phyloP scores from a whole-genome alignment of 139 green algal species.

The Tetradesmus obliquus region DNA sequence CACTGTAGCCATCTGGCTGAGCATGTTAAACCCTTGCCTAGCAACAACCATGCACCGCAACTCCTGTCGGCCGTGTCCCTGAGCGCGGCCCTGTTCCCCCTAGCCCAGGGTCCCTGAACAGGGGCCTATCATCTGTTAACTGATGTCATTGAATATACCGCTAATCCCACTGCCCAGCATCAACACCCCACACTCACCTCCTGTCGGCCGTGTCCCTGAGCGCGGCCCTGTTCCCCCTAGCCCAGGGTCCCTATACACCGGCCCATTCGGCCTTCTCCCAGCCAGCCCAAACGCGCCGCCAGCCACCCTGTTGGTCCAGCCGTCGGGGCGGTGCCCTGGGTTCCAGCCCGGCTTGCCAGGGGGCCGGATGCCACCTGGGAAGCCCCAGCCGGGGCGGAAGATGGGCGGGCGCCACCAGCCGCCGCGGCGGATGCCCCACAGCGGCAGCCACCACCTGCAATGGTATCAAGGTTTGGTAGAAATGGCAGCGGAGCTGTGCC shows the following conservation, averaged over 20 bases:
- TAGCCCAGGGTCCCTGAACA: not conserved
- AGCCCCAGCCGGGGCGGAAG: not conserved
- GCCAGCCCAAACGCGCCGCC: not conserved
- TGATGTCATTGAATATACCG: no score
- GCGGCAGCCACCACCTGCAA: not conserved
- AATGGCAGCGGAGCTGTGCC: no score
- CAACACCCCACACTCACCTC: not conserved
- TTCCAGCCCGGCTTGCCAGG: not conserved
- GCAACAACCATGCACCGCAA: no score
- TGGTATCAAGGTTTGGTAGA: no score
- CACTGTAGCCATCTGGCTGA: no score
- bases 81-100: not conserved
- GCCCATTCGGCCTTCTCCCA: not conserved
- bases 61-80: not conserved
- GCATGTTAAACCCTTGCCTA: no score
- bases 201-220: not conserved
- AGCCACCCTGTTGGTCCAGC: not conserved
- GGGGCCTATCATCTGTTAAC: no score
- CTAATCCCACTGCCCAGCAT: not conserved
- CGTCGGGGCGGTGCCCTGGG: not conserved
- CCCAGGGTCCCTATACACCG: not conserved
- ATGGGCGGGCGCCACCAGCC: not conserved
- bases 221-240: not conserved
- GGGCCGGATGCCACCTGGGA: not conserved
- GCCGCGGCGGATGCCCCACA: no score